Evolutionary conservation across 805 yeast species (phyloP), one percentile per base, ranked within the genome.

Genomic region (Suhomyces canberraensis): DNA sequence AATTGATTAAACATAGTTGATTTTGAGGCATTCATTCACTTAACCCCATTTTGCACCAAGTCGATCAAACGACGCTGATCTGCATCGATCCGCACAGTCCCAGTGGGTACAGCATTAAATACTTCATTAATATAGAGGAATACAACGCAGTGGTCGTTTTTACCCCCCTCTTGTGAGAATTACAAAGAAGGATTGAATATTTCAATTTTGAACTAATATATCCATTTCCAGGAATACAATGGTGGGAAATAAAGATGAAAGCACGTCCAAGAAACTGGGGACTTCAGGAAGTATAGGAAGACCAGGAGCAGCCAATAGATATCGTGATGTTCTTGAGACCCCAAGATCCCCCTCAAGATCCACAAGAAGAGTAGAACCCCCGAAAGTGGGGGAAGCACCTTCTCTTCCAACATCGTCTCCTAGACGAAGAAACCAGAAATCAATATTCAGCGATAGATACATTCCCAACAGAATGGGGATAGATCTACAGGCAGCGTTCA

Each of bases 391-490:
- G 32, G 69, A 62, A 8, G 48, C 45, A 18, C 37, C 48, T 2
- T 31, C 51, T 21, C 29, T 53, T 34, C 48, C 66, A 16, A 60
- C 74, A 8, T 68, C 71, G 3, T 76, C 79, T 1, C 70, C 79
- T 18, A 58, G 79, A 51, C 58, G 80, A 40, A 66, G 69, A 37
- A 71, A 71, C 37, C 60, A 60, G 18, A 58, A 63, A 34, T 60
- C 75, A 3, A 67, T 77, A 1, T 85, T 84, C 60, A 80, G 85
- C 44, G 98, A 90, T 59, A 67, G 98, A 38, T 88, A 79, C 58
- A 86, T 93, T 18, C 98, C 98, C 4, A 79, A 77, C 42, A 64
- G 98, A 33, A 80, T 86, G 1, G 96, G 95, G 1, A 76, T 88
- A 17, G 95, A 88, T 51, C 65, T 91, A 11, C 93, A 87, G 51